A percentile compares a stretch with the other conserved stretches of the same genome.
Conservation (phyloP, 148 eudicot species). For the Amaranthus palmeri region DNA sequence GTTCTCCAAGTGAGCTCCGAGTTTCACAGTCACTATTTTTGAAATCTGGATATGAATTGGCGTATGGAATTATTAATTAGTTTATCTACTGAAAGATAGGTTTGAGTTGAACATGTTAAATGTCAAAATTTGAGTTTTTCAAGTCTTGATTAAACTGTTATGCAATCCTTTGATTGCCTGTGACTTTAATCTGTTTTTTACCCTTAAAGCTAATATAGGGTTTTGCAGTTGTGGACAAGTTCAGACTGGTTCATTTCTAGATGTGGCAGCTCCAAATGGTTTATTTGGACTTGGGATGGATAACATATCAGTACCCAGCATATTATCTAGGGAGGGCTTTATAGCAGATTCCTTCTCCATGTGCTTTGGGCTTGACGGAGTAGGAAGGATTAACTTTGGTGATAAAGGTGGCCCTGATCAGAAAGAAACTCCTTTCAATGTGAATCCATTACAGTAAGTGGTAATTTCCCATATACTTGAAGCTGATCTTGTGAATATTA, state of each 20-base stretch:
- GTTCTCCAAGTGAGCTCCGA: neutral
- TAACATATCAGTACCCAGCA: slow-evolving; percentile 86
- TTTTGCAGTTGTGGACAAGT: slow-evolving; percentile 86
- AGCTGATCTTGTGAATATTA: slow-evolving; percentile 10
- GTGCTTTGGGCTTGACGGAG: slow-evolving; percentile 92
- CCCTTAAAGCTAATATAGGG: slow-evolving; percentile 12
- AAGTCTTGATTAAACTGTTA: neutral
- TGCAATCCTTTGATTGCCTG: neutral
- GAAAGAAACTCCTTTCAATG: slow-evolving; percentile 69
- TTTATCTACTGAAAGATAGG: neutral
- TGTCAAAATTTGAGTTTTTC: neutral
- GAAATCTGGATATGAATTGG: neutral
- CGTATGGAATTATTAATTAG: neutral
- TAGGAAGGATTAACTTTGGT: slow-evolving; percentile 85
- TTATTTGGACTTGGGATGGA: slow-evolving; percentile 93
- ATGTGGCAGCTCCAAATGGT: slow-evolving; percentile 94
- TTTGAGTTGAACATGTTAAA: neutral
- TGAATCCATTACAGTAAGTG: slow-evolving; percentile 80
- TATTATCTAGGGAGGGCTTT: slow-evolving; percentile 70
- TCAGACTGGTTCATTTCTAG: slow-evolving; percentile 91
- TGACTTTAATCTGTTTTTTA: neutral
- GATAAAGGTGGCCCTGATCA: slow-evolving; percentile 77
- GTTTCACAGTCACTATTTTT: neutral
- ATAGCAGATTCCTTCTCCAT: slow-evolving; percentile 82
- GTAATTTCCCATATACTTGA: slow-evolving; percentile 33